Conservation (phyloP, 2,329 filamentous ascomycete species). For the Pseudogymnoascus verrucosus region DNA sequence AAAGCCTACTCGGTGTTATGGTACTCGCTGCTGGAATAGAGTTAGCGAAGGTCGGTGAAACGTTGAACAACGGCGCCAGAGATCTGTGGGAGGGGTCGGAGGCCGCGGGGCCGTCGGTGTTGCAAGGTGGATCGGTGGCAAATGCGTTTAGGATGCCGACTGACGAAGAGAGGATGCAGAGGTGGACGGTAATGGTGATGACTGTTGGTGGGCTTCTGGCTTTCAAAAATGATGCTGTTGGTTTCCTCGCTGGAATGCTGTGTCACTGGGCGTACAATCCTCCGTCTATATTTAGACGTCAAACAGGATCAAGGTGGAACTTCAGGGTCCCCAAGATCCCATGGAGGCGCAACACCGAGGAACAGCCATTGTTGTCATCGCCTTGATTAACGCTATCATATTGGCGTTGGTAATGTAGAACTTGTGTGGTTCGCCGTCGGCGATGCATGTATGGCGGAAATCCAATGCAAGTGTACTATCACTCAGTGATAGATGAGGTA, state of each 20-base stretch:
- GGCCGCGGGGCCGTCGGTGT: constrained; percentile 17
- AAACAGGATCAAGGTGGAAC: background rate
- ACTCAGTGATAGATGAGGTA: background rate
- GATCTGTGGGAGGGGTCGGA: constrained; percentile 52
- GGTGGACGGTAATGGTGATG: constrained; percentile 86
- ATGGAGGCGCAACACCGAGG: background rate
- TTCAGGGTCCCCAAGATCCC: background rate
- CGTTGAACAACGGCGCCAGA: constrained; percentile 63
- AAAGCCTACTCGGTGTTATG: constrained; percentile 72
- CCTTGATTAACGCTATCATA: background rate
- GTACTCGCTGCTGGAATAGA: constrained; percentile 86
- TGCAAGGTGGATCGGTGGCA: background rate
- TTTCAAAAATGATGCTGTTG: constrained; percentile 84
- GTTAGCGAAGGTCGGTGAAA: constrained; percentile 75
- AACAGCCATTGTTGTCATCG: background rate
- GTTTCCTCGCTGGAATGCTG: constrained; percentile 72
- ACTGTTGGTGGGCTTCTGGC: constrained; percentile 76
- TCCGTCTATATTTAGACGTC: background rate
- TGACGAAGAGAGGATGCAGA: constrained; percentile 61
- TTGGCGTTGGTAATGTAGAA: background rate
- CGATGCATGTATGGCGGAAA: background rate
- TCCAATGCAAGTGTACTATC: background rate
- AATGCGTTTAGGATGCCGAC: constrained; percentile 44
- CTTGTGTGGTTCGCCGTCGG: background rate
- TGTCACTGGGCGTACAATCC: constrained; percentile 61